Evolutionary conservation across 2,329 filamentous ascomycete species (phyloP).

Genomic region (Talaromyces pinophilus): DNA sequence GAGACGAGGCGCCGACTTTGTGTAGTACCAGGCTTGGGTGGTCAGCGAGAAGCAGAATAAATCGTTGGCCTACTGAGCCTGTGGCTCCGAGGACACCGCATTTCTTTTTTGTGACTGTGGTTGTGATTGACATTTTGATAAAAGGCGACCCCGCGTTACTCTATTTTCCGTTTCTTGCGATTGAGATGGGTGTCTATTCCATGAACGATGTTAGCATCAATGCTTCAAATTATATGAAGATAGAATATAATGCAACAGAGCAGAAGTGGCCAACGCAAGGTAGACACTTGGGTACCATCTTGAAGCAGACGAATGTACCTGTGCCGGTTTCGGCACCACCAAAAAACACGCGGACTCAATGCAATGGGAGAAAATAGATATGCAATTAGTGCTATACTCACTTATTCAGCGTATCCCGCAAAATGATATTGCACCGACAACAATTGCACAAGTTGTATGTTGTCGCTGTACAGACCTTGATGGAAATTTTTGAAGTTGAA

Average conservation of each 20-base stretch:
- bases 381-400: neutral
- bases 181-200: neutral
- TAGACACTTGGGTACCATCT: neutral
- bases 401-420: neutral
- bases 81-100: constrained; percentile 78
- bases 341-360: neutral
- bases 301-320: neutral
- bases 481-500: constrained; percentile 6
- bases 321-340: neutral
- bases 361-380: neutral
- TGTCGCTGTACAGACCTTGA: neutral
- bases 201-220: neutral
- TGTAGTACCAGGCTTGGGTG: constrained; percentile 86
- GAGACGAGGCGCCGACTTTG: constrained; percentile 83
- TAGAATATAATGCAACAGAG: neutral
- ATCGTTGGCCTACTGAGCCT: constrained; percentile 91
- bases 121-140: constrained; percentile 32
- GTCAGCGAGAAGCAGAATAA: constrained; percentile 85
- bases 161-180: neutral
- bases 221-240: neutral
- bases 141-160: neutral
- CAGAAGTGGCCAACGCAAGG: neutral
- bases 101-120: constrained; percentile 41
- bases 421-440: neutral
- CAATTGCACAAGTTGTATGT: neutral